Percentiles rank a stretch among this genome's conserved stretches.
Conservation (phyloP, 257 asterid species). For the Nicotiana obtusifolia region DNA sequence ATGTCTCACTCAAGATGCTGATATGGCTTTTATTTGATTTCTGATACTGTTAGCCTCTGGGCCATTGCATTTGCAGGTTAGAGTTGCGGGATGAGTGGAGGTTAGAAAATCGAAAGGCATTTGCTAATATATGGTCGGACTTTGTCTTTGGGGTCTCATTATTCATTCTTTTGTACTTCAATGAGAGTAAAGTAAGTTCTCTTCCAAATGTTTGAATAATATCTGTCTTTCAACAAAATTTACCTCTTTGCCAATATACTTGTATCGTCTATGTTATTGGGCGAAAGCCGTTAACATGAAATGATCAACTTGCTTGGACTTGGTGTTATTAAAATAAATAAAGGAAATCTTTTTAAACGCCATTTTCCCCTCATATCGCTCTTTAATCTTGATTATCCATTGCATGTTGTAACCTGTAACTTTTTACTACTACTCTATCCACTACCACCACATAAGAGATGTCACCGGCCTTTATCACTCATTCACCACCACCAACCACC, state of each 20-base stretch:
- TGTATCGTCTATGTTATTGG: not conserved
- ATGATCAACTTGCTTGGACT: not conserved
- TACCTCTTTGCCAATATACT: not conserved
- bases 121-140: slow-evolving; percentile 97
- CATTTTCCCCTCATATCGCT: not conserved
- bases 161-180: slow-evolving; percentile 73
- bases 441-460: not conserved
- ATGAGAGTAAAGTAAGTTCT: slow-evolving; percentile 70
- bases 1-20: slow-evolving; percentile 7
- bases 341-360: not conserved
- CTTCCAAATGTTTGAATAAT: not conserved
- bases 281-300: not conserved
- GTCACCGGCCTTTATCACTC: not conserved
- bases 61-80: slow-evolving; percentile 44
- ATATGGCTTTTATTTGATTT: not conserved
- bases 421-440: not conserved
- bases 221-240: slow-evolving; percentile 1
- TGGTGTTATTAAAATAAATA: not conserved
- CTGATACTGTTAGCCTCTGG: not conserved
- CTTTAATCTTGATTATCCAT: not conserved
- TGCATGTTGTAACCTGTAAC: not conserved
- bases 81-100: slow-evolving; percentile 84
- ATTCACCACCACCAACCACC: not conserved
- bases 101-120: slow-evolving; percentile 84
- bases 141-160: slow-evolving; percentile 77